These are phyloP conservation scores for Pyrenula massariospora DNA, from an alignment of 495 filamentous ascomycete genomes.

Conservation along the genomic window DNA sequence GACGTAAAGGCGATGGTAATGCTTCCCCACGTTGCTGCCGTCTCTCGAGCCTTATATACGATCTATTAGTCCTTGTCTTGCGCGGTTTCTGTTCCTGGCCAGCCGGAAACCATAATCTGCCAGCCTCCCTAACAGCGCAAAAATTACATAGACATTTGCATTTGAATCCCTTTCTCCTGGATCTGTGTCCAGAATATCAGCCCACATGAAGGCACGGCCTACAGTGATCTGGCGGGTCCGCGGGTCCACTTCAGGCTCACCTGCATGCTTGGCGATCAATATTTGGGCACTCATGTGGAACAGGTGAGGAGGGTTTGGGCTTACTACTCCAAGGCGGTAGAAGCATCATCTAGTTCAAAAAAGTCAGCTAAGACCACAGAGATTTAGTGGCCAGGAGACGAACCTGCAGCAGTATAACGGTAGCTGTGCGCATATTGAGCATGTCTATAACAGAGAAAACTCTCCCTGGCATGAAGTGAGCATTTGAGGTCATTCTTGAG, in stretches of 20 bases:
- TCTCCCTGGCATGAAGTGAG: not conserved
- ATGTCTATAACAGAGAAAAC: not conserved
- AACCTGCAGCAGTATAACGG: not conserved
- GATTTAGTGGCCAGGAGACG: not conserved
- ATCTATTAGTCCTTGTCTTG: not conserved
- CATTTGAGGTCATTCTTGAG: not conserved
- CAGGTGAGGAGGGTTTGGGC: not conserved
- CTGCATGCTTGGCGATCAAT: not conserved
- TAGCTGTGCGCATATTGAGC: not conserved
- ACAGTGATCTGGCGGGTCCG: not conserved
- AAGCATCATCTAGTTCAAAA: not conserved
- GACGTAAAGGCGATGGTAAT: not conserved
- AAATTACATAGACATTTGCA: not conserved
- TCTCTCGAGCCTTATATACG: not conserved
- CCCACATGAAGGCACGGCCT: not conserved
- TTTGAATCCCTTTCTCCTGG: not conserved
- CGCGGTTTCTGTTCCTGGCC: not conserved
- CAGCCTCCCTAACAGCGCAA: not conserved
- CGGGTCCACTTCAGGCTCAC: not conserved
- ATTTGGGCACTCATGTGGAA: not conserved
- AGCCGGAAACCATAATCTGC: not conserved
- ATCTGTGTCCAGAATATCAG: not conserved
- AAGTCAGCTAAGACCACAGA: not conserved
- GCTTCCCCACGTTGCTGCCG: not conserved
- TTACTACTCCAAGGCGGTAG: not conserved